A percentile compares a stretch with the other conserved stretches of the same genome.
Evolutionary conservation across 2,329 filamentous ascomycete genomes (phyloP).

Genomic region (Colletotrichum brevisporum): DNA sequence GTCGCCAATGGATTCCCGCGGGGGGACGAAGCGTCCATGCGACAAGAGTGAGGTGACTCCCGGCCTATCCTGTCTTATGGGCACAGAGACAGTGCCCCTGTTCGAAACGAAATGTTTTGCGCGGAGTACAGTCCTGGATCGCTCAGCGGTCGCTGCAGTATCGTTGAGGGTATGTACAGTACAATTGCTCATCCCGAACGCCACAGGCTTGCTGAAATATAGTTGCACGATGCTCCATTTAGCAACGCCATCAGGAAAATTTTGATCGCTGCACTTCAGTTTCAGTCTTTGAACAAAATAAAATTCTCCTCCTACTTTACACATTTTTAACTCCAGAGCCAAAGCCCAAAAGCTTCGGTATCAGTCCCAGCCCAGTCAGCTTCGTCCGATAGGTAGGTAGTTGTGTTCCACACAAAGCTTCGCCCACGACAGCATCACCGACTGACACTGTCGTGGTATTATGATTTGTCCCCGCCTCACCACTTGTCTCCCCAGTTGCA

Average conservation of each 20-base stretch:
- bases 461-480: conserved; percentile 17
- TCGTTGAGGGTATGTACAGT: too few species aligned
- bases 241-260: too few species aligned
- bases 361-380: conserved; percentile 29
- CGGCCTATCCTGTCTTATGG: too few species aligned
- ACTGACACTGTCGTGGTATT: conserved; percentile 36
- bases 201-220: too few species aligned
- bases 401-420: conserved; percentile 20
- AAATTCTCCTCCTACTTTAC: conserved; percentile 40
- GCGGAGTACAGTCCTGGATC: too few species aligned
- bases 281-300: conserved; percentile 37
- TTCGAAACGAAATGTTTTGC: too few species aligned
- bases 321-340: conserved; percentile 40
- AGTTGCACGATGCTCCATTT: too few species aligned
- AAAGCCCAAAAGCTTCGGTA: conserved; percentile 38
- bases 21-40: conserved; percentile 22
- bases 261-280: too few species aligned
- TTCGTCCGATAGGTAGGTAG: conserved; percentile 24
- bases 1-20: conserved; percentile 21
- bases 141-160: too few species aligned
- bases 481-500: conserved; percentile 3
- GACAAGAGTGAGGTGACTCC: conserved; percentile 16
- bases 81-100: too few species aligned
- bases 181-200: too few species aligned
- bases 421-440: conserved; percentile 29